phyloP scores from a whole-genome alignment of 352 stramenopile species.

The Phytophthora megakarya region DNA sequence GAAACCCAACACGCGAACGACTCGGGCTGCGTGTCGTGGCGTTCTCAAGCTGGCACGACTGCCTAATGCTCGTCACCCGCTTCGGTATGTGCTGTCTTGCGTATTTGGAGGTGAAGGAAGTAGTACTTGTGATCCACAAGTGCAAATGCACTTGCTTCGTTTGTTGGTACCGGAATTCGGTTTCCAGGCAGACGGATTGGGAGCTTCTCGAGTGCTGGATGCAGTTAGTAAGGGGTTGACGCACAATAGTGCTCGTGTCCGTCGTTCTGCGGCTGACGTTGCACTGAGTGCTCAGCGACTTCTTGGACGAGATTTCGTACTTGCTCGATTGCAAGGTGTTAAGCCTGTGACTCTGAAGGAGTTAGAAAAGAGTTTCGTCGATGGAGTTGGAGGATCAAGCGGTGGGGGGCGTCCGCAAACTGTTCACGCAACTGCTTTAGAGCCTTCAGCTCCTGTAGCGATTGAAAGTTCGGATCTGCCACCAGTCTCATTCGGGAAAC shows the following conservation, averaged over 20 bases:
- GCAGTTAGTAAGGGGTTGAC: conserved; percentile 51
- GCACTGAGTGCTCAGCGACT: conserved; percentile 75
- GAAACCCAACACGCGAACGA: conserved; percentile 78
- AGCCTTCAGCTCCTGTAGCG: conserved; percentile 17
- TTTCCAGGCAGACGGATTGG: conserved; percentile 72
- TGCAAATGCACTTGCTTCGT: conserved; percentile 85
- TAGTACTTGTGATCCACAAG: conserved; percentile 47
- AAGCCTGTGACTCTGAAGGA: conserved; percentile 82
- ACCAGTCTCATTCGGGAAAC: conserved; percentile 48
- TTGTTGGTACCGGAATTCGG: conserved; percentile 80
- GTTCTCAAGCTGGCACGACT: conserved; percentile 79
- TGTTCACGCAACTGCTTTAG: conserved; percentile 49
- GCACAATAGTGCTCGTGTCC: conserved; percentile 74
- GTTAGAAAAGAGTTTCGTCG: conserved; percentile 84
- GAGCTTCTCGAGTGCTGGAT: conserved; percentile 56
- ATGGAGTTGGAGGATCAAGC: conserved; percentile 33
- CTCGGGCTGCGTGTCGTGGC: conserved; percentile 72
- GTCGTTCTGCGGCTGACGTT: conserved; percentile 78
- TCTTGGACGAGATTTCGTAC: conserved; percentile 71
- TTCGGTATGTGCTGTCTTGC: conserved; percentile 75
- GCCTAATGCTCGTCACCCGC: conserved; percentile 57
- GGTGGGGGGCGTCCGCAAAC: conserved; percentile 57
- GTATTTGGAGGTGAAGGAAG: conserved; percentile 70
- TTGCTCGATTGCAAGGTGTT: conserved; percentile 72
- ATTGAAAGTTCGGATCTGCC: conserved; percentile 34